A percentile compares a stretch with the other conserved stretches of the same genome.
Evolutionary conservation across 2,329 filamentous ascomycete genomes (phyloP).

Genomic region (Fusarium sp.): DNA sequence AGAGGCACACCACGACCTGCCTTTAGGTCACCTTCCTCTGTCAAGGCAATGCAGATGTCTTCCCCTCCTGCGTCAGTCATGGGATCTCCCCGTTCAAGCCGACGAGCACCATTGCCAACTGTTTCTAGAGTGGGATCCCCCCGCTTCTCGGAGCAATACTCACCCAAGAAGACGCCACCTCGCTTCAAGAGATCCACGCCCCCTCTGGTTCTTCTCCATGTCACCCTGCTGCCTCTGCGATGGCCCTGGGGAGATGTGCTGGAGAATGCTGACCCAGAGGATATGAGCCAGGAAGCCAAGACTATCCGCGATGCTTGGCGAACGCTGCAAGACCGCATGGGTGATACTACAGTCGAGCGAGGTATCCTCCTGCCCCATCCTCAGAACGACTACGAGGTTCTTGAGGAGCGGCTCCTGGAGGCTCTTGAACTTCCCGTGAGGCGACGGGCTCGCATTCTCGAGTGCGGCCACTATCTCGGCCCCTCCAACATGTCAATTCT

Average conservation of each 20-base stretch:
- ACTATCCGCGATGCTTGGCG: conserved; percentile 73
- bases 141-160: conserved; percentile 63
- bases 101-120: conserved; percentile 60
- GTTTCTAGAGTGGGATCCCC: conserved; percentile 71
- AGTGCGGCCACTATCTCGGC: conserved; percentile 81
- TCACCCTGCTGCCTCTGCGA: conserved; percentile 78
- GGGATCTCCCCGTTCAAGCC: conserved; percentile 67
- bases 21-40: conserved; percentile 77
- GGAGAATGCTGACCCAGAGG: conserved; percentile 54
- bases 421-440: conserved; percentile 76
- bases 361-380: conserved; percentile 83
- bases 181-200: conserved; percentile 69
- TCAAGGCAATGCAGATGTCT: conserved; percentile 78
- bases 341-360: conserved; percentile 78
- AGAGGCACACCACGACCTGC: conserved; percentile 71
- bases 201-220: conserved; percentile 82
- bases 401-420: conserved; percentile 83
- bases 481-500: conserved; percentile 64
- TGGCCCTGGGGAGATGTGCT: conserved; percentile 73
- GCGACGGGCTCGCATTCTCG: conserved; percentile 75
- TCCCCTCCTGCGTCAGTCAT: conserved; percentile 71
- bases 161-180: conserved; percentile 69
- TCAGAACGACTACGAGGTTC: conserved; percentile 81
- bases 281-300: conserved; percentile 61
- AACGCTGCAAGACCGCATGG: conserved; percentile 76